These are phyloP conservation scores for Monosporascus sp. DNA, from an alignment of 2,329 filamentous ascomycete species.

Conservation along the genomic window DNA sequence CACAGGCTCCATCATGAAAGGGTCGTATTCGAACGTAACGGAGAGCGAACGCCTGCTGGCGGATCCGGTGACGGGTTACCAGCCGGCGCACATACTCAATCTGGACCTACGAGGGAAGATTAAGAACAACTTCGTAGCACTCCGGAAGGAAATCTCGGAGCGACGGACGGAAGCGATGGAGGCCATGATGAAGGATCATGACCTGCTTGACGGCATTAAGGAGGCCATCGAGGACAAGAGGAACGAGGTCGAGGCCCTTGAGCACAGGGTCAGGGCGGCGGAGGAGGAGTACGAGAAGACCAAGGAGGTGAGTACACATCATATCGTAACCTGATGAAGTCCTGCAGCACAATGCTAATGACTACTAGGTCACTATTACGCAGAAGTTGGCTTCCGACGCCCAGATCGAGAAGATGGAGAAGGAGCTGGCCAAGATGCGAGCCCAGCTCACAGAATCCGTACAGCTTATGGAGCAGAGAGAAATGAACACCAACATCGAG, in stretches of 20 bases:
- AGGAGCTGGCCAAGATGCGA: conserved; percentile 91
- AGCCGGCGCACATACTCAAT: conserved; percentile 82
- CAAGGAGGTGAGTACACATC: conserved; percentile 56
- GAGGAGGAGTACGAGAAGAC: conserved; percentile 93
- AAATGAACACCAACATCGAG: conserved; percentile 97
- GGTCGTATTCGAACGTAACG: conserved; percentile 33
- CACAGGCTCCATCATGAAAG: conserved; percentile 53
- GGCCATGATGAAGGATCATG: conserved; percentile 89
- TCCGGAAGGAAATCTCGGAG: conserved; percentile 91
- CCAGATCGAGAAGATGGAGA: conserved; percentile 98
- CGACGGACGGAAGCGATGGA: conserved; percentile 77
- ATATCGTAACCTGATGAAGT: too few species aligned
- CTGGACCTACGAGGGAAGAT: conserved; percentile 79
- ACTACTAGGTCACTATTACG: conserved; percentile 57
- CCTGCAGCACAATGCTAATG: conserved; percentile 6
- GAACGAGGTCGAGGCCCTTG: conserved; percentile 84
- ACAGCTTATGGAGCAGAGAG: conserved; percentile 85
- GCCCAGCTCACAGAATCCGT: conserved; percentile 78
- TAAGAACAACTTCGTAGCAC: conserved; percentile 68
- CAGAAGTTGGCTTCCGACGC: conserved; percentile 86
- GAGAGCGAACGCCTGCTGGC: conserved; percentile 74
- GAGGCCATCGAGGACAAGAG: conserved; percentile 96
- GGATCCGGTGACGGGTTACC: conserved; percentile 80
- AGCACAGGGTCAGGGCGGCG: conserved; percentile 80
- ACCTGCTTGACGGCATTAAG: conserved; percentile 88